Percentiles rank a stretch among this genome's conserved stretches.
These are phyloP conservation scores for Cordia subcordata DNA, from an alignment of 257 asterid genomes.

Conservation along the genomic window DNA sequence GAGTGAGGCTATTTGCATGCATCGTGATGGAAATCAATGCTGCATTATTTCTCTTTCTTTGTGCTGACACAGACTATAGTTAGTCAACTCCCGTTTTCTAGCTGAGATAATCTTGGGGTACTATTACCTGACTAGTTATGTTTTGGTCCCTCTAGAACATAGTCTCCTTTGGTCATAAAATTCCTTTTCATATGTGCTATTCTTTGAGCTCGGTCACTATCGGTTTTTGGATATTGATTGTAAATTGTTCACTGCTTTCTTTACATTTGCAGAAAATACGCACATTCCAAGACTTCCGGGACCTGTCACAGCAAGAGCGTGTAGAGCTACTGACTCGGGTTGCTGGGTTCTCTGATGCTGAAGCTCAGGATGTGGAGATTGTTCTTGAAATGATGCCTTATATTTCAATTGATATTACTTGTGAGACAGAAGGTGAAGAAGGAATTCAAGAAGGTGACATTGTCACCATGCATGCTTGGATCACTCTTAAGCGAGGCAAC, in stretches of 20 bases:
- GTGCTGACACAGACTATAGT: too few species aligned
- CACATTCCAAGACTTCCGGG: slow-evolving; percentile 77
- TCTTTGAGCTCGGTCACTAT: slow-evolving; percentile 65
- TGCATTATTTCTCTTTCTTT: too few species aligned
- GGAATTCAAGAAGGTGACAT: slow-evolving; percentile 93
- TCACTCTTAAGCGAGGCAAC: slow-evolving; percentile 69
- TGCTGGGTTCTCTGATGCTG: slow-evolving; percentile 68
- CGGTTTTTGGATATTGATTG: slow-evolving; percentile 20
- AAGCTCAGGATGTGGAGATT: slow-evolving; percentile 78
- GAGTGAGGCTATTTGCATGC: too few species aligned
- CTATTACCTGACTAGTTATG: too few species aligned
- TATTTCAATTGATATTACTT: slow-evolving; percentile 61
- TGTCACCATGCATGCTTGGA: slow-evolving; percentile 96
- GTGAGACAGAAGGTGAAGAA: slow-evolving; percentile 97
- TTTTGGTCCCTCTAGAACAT: too few species aligned
- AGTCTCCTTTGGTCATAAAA: slow-evolving; percentile 35
- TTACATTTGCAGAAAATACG: slow-evolving; percentile 68
- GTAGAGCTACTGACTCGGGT: slow-evolving; percentile 72
- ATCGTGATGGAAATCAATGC: too few species aligned
- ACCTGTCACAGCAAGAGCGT: slow-evolving; percentile 70
- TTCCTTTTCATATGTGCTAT: slow-evolving; percentile 53
- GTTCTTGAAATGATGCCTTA: slow-evolving; percentile 96
- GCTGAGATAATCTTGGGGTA: too few species aligned
- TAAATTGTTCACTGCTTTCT: neutral
- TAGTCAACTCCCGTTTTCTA: too few species aligned